These are phyloP conservation scores for Ogataea siamensis DNA, from an alignment of 805 yeast species.

Conservation along the genomic window DNA sequence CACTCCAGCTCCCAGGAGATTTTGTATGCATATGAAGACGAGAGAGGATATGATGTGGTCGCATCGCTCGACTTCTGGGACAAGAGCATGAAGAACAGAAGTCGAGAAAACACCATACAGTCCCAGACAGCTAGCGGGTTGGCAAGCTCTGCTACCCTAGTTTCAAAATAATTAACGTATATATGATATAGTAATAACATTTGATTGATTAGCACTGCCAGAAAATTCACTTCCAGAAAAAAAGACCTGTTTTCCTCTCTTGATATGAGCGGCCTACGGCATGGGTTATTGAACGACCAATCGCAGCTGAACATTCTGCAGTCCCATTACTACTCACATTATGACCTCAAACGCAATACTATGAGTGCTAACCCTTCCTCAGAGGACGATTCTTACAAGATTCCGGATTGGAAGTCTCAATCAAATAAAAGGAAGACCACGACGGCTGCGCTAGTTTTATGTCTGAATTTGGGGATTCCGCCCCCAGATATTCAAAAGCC, in stretches of 20 bases:
- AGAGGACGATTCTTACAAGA: conserved; percentile 62
- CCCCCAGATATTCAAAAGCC: conserved; percentile 96
- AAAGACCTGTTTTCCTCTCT: conserved; percentile 1
- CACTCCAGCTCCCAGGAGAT: conserved; percentile 93
- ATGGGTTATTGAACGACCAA: conserved; percentile 34
- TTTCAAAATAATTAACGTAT: conserved; percentile 3
- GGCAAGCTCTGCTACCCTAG: conserved; percentile 1
- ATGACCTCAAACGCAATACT: conserved; percentile 87
- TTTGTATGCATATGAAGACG: conserved; percentile 87
- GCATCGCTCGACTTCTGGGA: conserved; percentile 91
- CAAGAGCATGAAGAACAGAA: conserved; percentile 32
- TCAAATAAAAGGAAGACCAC: conserved; percentile 90
- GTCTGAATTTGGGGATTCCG: conserved; percentile 91
- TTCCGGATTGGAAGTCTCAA: conserved; percentile 87
- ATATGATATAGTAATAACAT: conserved; percentile 1
- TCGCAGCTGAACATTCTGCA: conserved; percentile 30
- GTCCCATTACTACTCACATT: conserved; percentile 49
- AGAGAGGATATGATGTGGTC: conserved; percentile 86
- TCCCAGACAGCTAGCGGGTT: background rate
- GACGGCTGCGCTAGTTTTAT: conserved; percentile 86
- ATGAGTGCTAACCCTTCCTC: conserved; percentile 80
- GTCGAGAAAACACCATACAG: conserved; percentile 18
- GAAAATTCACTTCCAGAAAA: conserved; percentile 1
- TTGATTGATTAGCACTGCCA: conserved; percentile 5
- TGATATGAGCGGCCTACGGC: conserved; percentile 25